Evolutionary conservation across 2,329 filamentous ascomycete genomes (phyloP).

Genomic region (Exophiala viscosa): DNA sequence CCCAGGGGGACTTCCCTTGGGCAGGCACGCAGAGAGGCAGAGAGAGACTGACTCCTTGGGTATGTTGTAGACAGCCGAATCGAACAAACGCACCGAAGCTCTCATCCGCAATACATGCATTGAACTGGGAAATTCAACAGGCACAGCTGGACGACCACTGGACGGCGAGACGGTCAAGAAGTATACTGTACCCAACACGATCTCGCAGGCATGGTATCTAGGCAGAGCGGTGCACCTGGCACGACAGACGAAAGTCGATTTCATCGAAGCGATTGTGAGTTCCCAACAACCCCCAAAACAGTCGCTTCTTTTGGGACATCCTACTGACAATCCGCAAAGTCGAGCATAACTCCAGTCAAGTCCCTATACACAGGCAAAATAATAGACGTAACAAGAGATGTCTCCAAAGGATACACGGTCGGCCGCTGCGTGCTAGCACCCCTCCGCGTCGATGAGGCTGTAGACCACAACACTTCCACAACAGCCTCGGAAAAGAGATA

Average conservation of each 20-base stretch:
- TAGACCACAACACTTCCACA: conserved; percentile 26
- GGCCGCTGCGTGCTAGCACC: conserved; percentile 33
- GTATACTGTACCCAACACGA: conserved; percentile 31
- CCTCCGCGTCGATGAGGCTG: conserved; percentile 27
- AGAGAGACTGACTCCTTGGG: background rate
- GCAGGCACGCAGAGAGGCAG: background rate
- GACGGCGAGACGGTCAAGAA: conserved; percentile 27
- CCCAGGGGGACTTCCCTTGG: no score
- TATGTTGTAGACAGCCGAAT: conserved; percentile 26
- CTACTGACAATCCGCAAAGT: background rate
- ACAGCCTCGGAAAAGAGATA: conserved; percentile 6
- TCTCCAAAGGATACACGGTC: conserved; percentile 40
- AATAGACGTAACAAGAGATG: conserved; percentile 40
- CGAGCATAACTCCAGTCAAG: conserved; percentile 10
- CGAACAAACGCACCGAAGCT: conserved; percentile 28
- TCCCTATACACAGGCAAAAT: conserved; percentile 45
- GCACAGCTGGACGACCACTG: conserved; percentile 26
- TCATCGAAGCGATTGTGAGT: conserved; percentile 43
- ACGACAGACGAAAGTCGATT: conserved; percentile 30
- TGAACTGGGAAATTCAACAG: conserved; percentile 30
- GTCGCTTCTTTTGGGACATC: background rate
- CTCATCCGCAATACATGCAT: conserved; percentile 30
- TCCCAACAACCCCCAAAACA: background rate
- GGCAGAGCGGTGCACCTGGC: conserved; percentile 31
- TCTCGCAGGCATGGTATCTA: conserved; percentile 34